Base-by-base conservation (phyloP, 1,139 yeast species). In the Nadsonia commutata region DNA sequence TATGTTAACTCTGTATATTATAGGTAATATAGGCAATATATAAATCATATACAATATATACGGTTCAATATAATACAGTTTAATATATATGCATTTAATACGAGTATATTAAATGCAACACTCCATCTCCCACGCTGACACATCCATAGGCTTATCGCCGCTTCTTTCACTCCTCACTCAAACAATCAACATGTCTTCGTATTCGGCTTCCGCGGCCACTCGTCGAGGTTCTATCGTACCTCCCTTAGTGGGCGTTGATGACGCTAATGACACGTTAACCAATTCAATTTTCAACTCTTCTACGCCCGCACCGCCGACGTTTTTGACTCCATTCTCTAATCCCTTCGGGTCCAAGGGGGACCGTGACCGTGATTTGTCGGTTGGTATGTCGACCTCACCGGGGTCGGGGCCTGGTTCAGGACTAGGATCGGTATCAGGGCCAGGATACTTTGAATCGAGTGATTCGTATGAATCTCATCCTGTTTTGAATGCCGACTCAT, bases 191-290 rank as follows among this genome's bases (percentile, higher is more conserved):
- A 62, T 62, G 66, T 61, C 65, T 22, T 62, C 66, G 11, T 62
- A 60, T 47, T 59, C 65, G 16, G 65, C 66, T 17, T 50, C 62
- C n/a, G 59, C 62, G 36, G 66, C 64, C 9, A 52, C 56, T 43
- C 61, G 82, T 51, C 70, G 84, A 49, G 84, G 93, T 5, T 71
- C 85, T 13, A 75, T 80, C 37, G 85, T 85, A 31, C 96, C 96
- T 4, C 86, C 79, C 47, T 66, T 81, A 45, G 83, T 85, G 0
- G 90, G 88, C 2, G 69, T 80, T 45, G 90, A 81, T 52, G 74
- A 78, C 51, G 86, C 90, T 2, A 70, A 65, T 16, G 46, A 54
- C 5, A 53, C 55, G 36, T 37, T 27, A 5, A 16, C 33, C 33
- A 4, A 13, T 4, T 13, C 27, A 11, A 22, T 7, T 11, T 7